Evolutionary conservation across 192 early-diverging fungal genomes (phyloP).

Genomic region (Chytriomyces confervae): DNA sequence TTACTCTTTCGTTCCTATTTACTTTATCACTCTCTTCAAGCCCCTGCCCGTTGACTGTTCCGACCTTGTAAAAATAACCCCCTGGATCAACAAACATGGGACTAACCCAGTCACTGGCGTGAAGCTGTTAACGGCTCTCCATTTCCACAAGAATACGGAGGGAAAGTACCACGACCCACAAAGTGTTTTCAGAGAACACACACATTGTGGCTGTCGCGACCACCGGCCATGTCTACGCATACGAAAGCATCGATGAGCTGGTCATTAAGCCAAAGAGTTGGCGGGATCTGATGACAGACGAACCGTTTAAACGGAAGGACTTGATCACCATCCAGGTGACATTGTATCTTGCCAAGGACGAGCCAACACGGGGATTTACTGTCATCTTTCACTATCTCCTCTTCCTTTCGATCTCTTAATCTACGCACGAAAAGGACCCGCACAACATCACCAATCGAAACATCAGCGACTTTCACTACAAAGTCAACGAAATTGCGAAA

Average conservation of each 20-base stretch:
- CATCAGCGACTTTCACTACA: conserved; percentile 75
- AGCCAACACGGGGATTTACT: background rate
- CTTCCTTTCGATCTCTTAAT: conserved; percentile 16
- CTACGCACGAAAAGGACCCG: conserved; percentile 65
- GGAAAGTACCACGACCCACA: conserved; percentile 86
- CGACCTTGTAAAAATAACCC: too few relatives aligned
- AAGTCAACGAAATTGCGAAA: conserved; percentile 72
- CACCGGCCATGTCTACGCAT: conserved; percentile 88
- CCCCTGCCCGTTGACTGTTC: conserved; percentile 9
- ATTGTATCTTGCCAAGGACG: background rate
- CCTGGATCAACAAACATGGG: conserved; percentile 74
- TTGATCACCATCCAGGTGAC: conserved; percentile 80
- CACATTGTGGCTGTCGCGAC: conserved; percentile 87
- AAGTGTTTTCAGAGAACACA: conserved; percentile 73
- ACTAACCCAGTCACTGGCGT: conserved; percentile 84
- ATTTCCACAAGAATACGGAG: conserved; percentile 83
- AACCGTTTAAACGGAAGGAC: conserved; percentile 84
- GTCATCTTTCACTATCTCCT: conserved; percentile 17
- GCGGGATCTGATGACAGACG: conserved; percentile 86
- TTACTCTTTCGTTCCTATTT: background rate
- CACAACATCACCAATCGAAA: conserved; percentile 72
- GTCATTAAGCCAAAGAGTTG: conserved; percentile 86
- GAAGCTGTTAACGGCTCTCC: conserved; percentile 71
- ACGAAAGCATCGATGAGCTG: conserved; percentile 82
- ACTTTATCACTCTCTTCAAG: background rate